These are phyloP conservation scores for Somion occarium DNA, from an alignment of 1,284 basidiomycete species.

Conservation along the genomic window DNA sequence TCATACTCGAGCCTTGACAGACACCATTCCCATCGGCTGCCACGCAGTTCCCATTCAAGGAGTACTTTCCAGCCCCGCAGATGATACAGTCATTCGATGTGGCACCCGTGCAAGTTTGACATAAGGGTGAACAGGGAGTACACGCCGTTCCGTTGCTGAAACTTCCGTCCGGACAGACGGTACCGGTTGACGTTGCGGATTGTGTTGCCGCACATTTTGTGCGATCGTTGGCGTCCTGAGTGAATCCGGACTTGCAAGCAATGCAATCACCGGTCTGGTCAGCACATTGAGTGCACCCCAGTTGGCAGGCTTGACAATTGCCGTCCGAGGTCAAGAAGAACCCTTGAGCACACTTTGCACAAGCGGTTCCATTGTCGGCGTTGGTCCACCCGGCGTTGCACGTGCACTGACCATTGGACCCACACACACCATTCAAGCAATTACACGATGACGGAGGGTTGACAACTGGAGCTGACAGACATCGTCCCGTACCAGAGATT, in stretches of 20 bases:
- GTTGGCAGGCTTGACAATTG: slow-evolving; percentile 70
- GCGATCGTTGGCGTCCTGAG: slow-evolving; percentile 58
- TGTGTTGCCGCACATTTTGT: slow-evolving; percentile 59
- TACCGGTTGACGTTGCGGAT: slow-evolving; percentile 46
- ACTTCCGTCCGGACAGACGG: slow-evolving; percentile 57
- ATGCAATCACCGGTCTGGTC: slow-evolving; percentile 63
- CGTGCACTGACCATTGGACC: slow-evolving; percentile 57
- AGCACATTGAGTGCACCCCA: slow-evolving; percentile 68
- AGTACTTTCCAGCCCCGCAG: slow-evolving; percentile 56
- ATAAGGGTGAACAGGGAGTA: slow-evolving; percentile 55
- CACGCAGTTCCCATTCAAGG: slow-evolving; percentile 64
- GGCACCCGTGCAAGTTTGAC: slow-evolving; percentile 64
- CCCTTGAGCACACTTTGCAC: slow-evolving; percentile 65
- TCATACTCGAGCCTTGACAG: slow-evolving; percentile 61
- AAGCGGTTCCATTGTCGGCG: slow-evolving; percentile 64
- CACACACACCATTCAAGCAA: slow-evolving; percentile 74
- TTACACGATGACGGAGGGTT: slow-evolving; percentile 65
- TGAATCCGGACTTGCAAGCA: slow-evolving; percentile 64
- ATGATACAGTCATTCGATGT: slow-evolving; percentile 67
- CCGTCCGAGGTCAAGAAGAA: slow-evolving; percentile 70
- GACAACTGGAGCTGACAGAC: slow-evolving; percentile 45
- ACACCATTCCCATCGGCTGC: slow-evolving; percentile 60
- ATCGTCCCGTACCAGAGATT: slow-evolving; percentile 66
- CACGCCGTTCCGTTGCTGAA: slow-evolving; percentile 59
- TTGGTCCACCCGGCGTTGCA: slow-evolving; percentile 76